These are phyloP conservation scores for Mimosa pudica DNA, from an alignment of 306 rosid species.

Conservation along the genomic window DNA sequence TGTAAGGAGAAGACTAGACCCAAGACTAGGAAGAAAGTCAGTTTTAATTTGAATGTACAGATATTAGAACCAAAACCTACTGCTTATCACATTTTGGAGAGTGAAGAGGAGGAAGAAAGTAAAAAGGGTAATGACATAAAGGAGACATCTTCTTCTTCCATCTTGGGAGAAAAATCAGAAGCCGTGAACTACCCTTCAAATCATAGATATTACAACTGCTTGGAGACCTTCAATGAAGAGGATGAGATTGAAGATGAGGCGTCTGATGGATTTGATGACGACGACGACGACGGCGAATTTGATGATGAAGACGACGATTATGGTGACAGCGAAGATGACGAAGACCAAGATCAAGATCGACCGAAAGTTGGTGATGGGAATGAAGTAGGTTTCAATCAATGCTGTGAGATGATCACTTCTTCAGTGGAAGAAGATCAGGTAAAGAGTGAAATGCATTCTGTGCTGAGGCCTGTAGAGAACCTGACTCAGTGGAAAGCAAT, in stretches of 20 bases:
- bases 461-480: constrained; percentile 78
- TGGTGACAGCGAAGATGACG: constrained; percentile 18
- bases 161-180: constrained; percentile 32
- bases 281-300: constrained; percentile 44
- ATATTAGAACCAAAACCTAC: constrained; percentile 70
- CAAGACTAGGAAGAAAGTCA: constrained; percentile 79
- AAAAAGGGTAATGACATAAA: constrained; percentile 29
- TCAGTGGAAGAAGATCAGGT: constrained; percentile 29
- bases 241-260: constrained; percentile 52
- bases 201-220: constrained; percentile 74
- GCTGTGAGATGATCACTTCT: constrained; percentile 30
- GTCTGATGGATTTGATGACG: constrained; percentile 50
- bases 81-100: constrained; percentile 49
- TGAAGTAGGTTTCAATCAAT: constrained; percentile 38
- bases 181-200: constrained; percentile 50
- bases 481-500: constrained; percentile 86
- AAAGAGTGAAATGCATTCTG: constrained; percentile 49
- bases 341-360: constrained; percentile 39
- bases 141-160: constrained; percentile 36
- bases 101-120: constrained; percentile 48
- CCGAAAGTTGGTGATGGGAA: constrained; percentile 36
- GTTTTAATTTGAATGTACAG: constrained; percentile 82
- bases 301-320: constrained; percentile 36
- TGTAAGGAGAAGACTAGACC: constrained; percentile 53
- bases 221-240: constrained; percentile 59